A percentile compares a stretch with the other conserved stretches of the same genome.
Evolutionary conservation across 1,284 basidiomycete genomes (phyloP).

Genomic region (Microbotryomycetes sp.): DNA sequence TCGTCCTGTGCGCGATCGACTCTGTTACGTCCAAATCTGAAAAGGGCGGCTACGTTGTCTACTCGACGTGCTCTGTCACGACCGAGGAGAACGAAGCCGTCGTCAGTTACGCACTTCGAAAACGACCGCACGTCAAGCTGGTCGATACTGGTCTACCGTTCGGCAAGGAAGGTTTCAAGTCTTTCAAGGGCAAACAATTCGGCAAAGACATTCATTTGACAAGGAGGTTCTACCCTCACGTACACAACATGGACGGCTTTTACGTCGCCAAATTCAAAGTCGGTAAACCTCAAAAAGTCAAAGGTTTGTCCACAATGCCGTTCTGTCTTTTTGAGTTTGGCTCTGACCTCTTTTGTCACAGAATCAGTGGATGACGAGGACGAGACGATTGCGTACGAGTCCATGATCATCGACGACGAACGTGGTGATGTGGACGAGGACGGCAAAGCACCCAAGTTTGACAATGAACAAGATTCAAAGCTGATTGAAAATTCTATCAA

Average conservation of each 20-base stretch:
- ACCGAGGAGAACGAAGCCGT: conserved; percentile 98
- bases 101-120: conserved; percentile 95
- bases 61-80: conserved; percentile 97
- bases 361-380: conserved; percentile 4
- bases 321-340: background rate
- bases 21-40: conserved; percentile 81
- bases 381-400: conserved; percentile 2
- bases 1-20: conserved; percentile 97
- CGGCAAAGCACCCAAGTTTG: conserved; percentile 25
- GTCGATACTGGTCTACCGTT: conserved; percentile 91
- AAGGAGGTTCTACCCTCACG: conserved; percentile 79
- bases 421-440: background rate
- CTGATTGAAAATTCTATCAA: conserved; percentile 31
- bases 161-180: conserved; percentile 83
- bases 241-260: conserved; percentile 83
- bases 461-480: conserved; percentile 30
- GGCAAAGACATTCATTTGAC: conserved; percentile 71
- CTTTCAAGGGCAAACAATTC: conserved; percentile 83
- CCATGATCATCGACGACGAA: conserved; percentile 6
- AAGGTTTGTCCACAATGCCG: conserved; percentile 26
- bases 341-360: background rate
- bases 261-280: conserved; percentile 98
- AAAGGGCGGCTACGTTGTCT: conserved; percentile 90
- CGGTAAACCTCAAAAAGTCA: conserved; percentile 58
- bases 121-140: conserved; percentile 89